phyloP scores from a whole-genome alignment of 2,329 filamentous ascomycete genomes.

The Epichloe glyceriae region DNA sequence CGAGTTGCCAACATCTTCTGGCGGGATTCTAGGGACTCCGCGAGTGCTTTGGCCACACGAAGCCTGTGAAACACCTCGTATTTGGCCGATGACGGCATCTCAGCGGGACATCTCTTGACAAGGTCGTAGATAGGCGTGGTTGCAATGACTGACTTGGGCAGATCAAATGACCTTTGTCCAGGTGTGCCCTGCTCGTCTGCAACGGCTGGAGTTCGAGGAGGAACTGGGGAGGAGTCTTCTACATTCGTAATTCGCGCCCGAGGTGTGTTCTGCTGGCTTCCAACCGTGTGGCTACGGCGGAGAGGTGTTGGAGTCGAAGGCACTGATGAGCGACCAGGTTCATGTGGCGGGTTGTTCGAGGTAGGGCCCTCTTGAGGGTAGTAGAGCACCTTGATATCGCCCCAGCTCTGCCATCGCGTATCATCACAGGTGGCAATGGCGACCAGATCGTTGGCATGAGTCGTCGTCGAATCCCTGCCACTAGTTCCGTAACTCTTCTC shows the following conservation, averaged over 20 bases:
- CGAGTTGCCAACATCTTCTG: slow-evolving; percentile 70
- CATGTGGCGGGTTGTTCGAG: slow-evolving; percentile 8
- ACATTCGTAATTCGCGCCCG: slow-evolving; percentile 19
- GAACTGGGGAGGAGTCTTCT: slow-evolving; percentile 38
- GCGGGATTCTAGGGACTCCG: slow-evolving; percentile 49
- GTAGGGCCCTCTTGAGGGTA: slow-evolving; percentile 40
- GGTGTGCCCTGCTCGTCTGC: slow-evolving; percentile 22
- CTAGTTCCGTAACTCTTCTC: slow-evolving; percentile 43
- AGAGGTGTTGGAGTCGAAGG: slow-evolving; percentile 65
- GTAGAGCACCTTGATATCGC: slow-evolving; percentile 67
- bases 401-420: slow-evolving; percentile 61
- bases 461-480: slow-evolving; percentile 38
- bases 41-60: slow-evolving; percentile 70
- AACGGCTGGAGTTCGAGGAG: slow-evolving; percentile 27
- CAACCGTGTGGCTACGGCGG: slow-evolving; percentile 52
- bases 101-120: slow-evolving; percentile 40
- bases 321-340: slow-evolving; percentile 27
- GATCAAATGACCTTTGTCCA: slow-evolving; percentile 48
- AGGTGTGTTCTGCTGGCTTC: slow-evolving; percentile 29
- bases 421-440: slow-evolving; percentile 53
- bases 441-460: slow-evolving; percentile 75
- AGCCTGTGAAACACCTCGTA: slow-evolving; percentile 81
- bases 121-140: slow-evolving; percentile 43
- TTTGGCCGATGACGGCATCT: slow-evolving; percentile 57
- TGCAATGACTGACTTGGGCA: slow-evolving; percentile 44